Percentiles rank a stretch among this genome's conserved stretches.
These are phyloP conservation scores for Sesbania bispinosa DNA, from an alignment of 306 rosid species.

Conservation along the genomic window DNA sequence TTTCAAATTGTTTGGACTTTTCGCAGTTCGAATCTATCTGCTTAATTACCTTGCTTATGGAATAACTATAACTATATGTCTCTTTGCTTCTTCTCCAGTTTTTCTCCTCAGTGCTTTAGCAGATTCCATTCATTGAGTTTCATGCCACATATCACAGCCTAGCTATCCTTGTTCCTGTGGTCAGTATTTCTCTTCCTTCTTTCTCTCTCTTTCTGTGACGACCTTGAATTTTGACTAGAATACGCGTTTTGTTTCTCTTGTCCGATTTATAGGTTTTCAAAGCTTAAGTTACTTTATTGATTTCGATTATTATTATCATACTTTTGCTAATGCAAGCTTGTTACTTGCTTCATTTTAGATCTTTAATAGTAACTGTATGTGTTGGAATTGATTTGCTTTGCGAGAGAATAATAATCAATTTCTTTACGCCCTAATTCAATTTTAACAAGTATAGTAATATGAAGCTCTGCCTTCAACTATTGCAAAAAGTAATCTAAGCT, in stretches of 20 bases:
- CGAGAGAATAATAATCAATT: background rate
- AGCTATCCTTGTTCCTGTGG: constrained; percentile 33
- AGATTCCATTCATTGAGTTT: constrained; percentile 38
- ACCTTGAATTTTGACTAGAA: constrained; percentile 15
- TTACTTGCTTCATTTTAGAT: constrained; percentile 29
- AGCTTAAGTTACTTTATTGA: constrained; percentile 3
- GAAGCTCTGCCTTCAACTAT: constrained; percentile 6
- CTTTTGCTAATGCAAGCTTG: background rate
- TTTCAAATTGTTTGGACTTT: too few species aligned
- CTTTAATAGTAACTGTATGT: constrained; percentile 6
- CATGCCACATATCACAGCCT: constrained; percentile 26
- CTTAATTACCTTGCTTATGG: too few species aligned
- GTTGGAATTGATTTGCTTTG: constrained; percentile 7
- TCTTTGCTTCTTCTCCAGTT: constrained; percentile 25
- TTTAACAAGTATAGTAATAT: background rate
- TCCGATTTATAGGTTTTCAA: constrained; percentile 15
- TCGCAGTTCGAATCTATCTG: constrained; percentile 32
- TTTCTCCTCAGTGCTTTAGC: constrained; percentile 1
- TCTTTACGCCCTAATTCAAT: background rate
- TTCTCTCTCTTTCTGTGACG: too few species aligned
- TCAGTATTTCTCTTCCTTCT: constrained; percentile 24
- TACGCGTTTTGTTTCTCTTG: background rate
- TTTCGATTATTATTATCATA: background rate
- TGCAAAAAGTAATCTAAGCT: background rate
- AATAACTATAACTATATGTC: constrained; percentile 24